Base-by-base conservation (phyloP, 768 basidiomycete species). In the Exidia glandulosa region DNA sequence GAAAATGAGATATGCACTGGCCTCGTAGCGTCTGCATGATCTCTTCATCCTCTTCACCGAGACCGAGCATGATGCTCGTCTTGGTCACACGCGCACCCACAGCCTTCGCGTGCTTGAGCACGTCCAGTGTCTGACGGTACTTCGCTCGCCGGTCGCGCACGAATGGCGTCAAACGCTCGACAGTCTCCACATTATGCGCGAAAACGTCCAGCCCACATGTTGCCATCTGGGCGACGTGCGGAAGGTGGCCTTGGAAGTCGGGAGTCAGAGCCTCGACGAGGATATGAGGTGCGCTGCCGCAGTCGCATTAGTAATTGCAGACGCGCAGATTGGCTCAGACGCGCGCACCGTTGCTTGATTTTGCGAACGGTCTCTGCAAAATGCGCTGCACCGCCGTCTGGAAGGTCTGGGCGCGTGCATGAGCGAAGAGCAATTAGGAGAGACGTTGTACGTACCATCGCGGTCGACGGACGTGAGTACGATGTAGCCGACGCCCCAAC, bases 401-500 rank as follows among this genome's bases (percentile, higher is more conserved):
- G 79, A 27, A 99, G 84, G 68, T 99, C 95, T 98, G 63, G 7
- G 32, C 6, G 27, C 57, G 36, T 33, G 19, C n/a, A 32, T n/a
- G 16, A 29, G 13, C 30, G 14, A 59, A 62, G 29, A 37, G 34
- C 56, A 16, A n/a, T 25, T 19, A 27, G 36, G 12, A 61, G 54
- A 27, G 41, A 33, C 14, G 50, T 61, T 57, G 25, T 25, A 69
- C 84, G 63, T 67, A 94, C 94, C 95, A 73, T 99, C 96, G 62
- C 96, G 82, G 70, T 99, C 94, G 10, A 99, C 96, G 67, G 85
- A 94, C 0, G 96, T 99, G 62, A 99, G 73, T 2, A 99, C 96
- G 61, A 99, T 95, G 71, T 99, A 99, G 1, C 96, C 96, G 58
- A 99, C 74, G 3, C 94, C 94, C 96, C 96, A 99, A 57, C 95